Evolutionary conservation across 176 grass and related monocot species (phyloP), one percentile per base, ranked within the genome.

Genomic region (Triticum turgidum): DNA sequence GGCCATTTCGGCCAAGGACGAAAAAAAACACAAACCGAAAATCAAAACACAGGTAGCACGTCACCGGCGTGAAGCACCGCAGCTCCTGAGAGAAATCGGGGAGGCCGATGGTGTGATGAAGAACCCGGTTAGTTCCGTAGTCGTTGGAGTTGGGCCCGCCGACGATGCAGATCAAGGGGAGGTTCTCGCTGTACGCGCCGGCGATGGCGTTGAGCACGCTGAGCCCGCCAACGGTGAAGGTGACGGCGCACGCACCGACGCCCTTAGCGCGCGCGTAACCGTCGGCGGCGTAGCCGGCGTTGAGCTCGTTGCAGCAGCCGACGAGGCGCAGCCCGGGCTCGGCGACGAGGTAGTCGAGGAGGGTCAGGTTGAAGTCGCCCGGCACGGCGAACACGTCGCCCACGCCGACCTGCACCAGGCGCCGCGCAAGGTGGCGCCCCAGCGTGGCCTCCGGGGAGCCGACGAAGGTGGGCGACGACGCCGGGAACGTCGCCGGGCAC

Each of bases 221-320:
- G 56, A 93, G 83, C 0, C 92, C 92, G 1, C 92, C 92, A 0
- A 93, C 92, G 27, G 89, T 93, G 86, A 93, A 93, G 22, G 86
- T 93, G 49, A 91, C 89, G 38, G 69, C 92, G 73, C 89, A 94
- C 3, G 89, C 92, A 2, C 92, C 92, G 2, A 91, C 92, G 29
- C 92, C 86, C n/a, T 75, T 59, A 4, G 59, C 66, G 35, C 92
- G 89, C 9, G 92, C 92, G 49, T 91, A 93, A 25, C 89, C 92
- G 64, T 91, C 89, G 15, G 89, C 89, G 11, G 89, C 89, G 77
- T 89, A 93, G 2, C 92, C 92, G 34, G 92, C 89, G 83, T 93
- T 91, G 73, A 93, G 80, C 77, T 93, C 89, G 72, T 93, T 93
- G 42, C 91, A 93, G 80, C 91, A 93, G 37, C 88, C 88, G 24